Evolutionary conservation across 345 rosid genomes (phyloP).

Genomic region (Arabidopsis thaliana): TAIR10.1 NC_003074.8:36001-36500

Average conservation of each 20-base stretch:
- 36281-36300: conserved; percentile 83
- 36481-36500: conserved; percentile 62
- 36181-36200: conserved; percentile 15
- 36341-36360: conserved; percentile 80
- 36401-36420: conserved; percentile 77
- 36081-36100: conserved; percentile 92
- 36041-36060: conserved; percentile 64
- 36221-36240: conserved; percentile 88
- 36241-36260: conserved; percentile 74
- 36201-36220: conserved; percentile 63
- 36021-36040: conserved; percentile 47
- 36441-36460: conserved; percentile 86
- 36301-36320: conserved; percentile 82
- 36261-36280: conserved; percentile 64
- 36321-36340: conserved; percentile 79
- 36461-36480: conserved; percentile 87
- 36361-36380: conserved; percentile 71
- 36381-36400: conserved; percentile 81
- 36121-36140: conserved; percentile 68
- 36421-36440: conserved; percentile 59
- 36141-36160: conserved; percentile 34
- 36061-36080: conserved; percentile 77
- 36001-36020: conserved; percentile 54
- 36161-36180: conserved; percentile 3
- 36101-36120: conserved; percentile 90